These are phyloP conservation scores for Aphanomyces cochlioides DNA, from an alignment of 352 stramenopile genomes.

Conservation along the genomic window DNA sequence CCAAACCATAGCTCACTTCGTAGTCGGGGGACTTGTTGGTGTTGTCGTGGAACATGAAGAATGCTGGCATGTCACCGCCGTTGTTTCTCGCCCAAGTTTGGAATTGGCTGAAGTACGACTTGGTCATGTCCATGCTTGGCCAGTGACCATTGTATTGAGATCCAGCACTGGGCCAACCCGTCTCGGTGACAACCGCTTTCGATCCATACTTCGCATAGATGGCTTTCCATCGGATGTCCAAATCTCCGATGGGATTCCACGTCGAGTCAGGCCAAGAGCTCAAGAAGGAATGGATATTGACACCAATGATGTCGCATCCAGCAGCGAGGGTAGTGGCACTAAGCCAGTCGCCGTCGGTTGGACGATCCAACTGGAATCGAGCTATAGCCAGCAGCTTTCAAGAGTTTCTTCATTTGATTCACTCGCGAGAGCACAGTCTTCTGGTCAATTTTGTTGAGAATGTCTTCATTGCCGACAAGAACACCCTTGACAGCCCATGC, in stretches of 20 bases:
- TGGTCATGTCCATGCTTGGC: slow-evolving; percentile 8
- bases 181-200: slow-evolving; percentile 36
- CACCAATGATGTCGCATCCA: slow-evolving; percentile 53
- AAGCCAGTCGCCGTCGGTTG: slow-evolving; percentile 45
- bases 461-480: slow-evolving; percentile 64
- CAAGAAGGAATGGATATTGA: slow-evolving; percentile 73
- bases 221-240: slow-evolving; percentile 31
- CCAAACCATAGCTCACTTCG: slow-evolving; percentile 15
- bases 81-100: slow-evolving; percentile 1
- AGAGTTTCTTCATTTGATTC: slow-evolving; percentile 41
- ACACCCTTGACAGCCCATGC: slow-evolving; percentile 44
- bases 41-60: slow-evolving; percentile 28
- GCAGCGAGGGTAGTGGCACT: slow-evolving; percentile 42
- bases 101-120: slow-evolving; percentile 18
- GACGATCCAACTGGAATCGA: slow-evolving; percentile 52
- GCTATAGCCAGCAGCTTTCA: slow-evolving; percentile 38
- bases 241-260: slow-evolving; percentile 40
- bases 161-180: slow-evolving; percentile 32
- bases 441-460: slow-evolving; percentile 34
- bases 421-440: neutral
- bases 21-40: slow-evolving; percentile 22
- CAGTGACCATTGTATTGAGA: slow-evolving; percentile 16
- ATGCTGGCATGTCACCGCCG: neutral
- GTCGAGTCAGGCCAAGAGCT: slow-evolving; percentile 15
- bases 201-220: slow-evolving; percentile 29